A percentile compares a stretch with the other conserved stretches of the same genome.
Evolutionary conservation across 108 stramenopile species (phyloP).

Genomic region (Fistulifera solaris): DNA sequence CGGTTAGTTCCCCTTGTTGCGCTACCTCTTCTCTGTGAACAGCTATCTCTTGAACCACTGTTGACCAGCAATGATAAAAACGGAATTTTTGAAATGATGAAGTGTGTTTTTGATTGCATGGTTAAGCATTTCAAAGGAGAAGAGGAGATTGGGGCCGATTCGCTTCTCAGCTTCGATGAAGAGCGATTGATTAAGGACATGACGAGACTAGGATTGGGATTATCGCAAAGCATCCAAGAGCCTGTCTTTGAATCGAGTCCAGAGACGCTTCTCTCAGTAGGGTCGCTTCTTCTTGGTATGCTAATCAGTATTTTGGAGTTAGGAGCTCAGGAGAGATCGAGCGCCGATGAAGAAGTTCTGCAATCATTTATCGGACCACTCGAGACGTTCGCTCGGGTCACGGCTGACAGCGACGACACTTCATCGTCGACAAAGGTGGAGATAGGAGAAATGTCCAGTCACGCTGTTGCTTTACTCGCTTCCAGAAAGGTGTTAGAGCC

Average conservation of each 20-base stretch:
- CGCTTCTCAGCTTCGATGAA: neutral
- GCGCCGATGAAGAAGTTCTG: conserved; percentile 40
- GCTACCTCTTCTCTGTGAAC: conserved; percentile 54
- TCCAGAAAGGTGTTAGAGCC: conserved; percentile 22
- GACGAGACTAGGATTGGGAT: too few relatives aligned
- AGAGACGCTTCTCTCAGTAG: conserved; percentile 43
- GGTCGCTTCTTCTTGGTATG: conserved; percentile 57
- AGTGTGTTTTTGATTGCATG: conserved; percentile 18
- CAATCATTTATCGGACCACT: conserved; percentile 38
- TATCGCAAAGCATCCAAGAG: neutral
- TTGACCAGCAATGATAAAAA: conserved; percentile 15
- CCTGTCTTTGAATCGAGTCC: neutral
- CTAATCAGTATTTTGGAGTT: conserved; percentile 68
- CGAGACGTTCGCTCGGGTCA: conserved; percentile 15
- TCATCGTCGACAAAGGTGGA: neutral
- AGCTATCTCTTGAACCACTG: conserved; percentile 41
- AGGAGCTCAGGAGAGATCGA: conserved; percentile 42
- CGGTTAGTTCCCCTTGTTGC: conserved; percentile 35
- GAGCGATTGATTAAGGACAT: too few relatives aligned
- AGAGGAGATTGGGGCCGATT: neutral
- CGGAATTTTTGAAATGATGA: conserved; percentile 26
- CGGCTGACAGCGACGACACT: conserved; percentile 1
- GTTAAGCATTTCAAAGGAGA: neutral
- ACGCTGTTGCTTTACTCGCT: conserved; percentile 63
- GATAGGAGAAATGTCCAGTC: conserved; percentile 72